Base-by-base conservation (phyloP, 768 basidiomycete species). In the Cyathus striatus region DNA sequence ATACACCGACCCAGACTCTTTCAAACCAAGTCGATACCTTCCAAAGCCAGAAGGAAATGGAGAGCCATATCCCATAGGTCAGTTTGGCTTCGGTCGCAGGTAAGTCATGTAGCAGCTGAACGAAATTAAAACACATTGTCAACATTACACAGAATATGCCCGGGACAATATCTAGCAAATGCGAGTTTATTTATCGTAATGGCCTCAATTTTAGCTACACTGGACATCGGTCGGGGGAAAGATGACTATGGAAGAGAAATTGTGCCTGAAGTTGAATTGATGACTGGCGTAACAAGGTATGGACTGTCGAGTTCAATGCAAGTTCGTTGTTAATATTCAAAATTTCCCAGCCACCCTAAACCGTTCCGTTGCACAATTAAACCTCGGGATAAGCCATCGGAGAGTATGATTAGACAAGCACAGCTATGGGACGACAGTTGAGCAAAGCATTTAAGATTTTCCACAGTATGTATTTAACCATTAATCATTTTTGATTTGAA, bases 21-120 rank as follows among this genome's bases (percentile, higher is more conserved):
- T 63, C 45, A 43, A 49, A 17, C 61, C 61, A 18, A 49, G 55
- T n/a, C 53, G 61, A 13, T 61, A 46, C 42, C 47, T 63, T 5
- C 47, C 46, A 12, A 30, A 46, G 16, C 50, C 44, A 45, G 21
- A 26, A 12, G 51, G 52, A 22, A 26, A 23, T 32, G 41, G 40
- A 5, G 55, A 60, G 35, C 58, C 57, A 7, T 42, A 42, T n/a
- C 37, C 42, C 6, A 36, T 39, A 18, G 48, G 44, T 3, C 42
- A 36, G 5, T 58, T 57, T 42, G 57, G 59, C 10, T 57, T 53
- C 23, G 59, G 55, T 12, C 53, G 61, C 16, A 44, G 55, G 54
- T 52, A 20, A 17, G 47, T 42, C 4, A 23, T 21, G 6, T 17
- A 22, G 4, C 21, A n/a, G 21, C 24, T 16, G 18, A 4, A 20